phyloP scores from a whole-genome alignment of 2,329 filamentous ascomycete species.

The Torrubiellomyces zombiae region DNA sequence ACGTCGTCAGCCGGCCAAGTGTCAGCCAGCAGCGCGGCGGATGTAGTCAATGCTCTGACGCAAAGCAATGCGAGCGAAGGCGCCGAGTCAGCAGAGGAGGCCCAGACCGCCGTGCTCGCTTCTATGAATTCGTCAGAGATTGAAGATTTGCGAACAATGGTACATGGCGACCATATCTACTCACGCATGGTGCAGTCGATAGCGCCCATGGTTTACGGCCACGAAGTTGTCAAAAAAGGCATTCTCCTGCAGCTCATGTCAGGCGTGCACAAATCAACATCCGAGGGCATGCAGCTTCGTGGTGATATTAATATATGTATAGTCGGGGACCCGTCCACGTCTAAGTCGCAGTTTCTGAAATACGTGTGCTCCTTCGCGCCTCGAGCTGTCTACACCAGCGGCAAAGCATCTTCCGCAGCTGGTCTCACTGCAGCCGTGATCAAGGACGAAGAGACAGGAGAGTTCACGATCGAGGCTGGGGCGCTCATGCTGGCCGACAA shows the following conservation, averaged over 20 bases:
- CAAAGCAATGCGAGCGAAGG: conserved; percentile 42
- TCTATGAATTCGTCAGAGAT: conserved; percentile 80
- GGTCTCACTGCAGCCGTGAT: conserved; percentile 94
- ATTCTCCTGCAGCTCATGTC: conserved; percentile 86
- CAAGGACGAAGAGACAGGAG: conserved; percentile 95
- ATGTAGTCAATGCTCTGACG: conserved; percentile 73
- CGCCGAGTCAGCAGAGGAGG: conserved; percentile 60
- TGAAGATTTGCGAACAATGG: conserved; percentile 79
- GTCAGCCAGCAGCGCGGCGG: conserved; percentile 45
- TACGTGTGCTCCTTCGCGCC: conserved; percentile 97
- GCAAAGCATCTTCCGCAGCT: conserved; percentile 91
- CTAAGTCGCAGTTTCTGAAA: conserved; percentile 95
- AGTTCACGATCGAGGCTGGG: conserved; percentile 96
- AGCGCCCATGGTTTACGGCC: conserved; percentile 92
- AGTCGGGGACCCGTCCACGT: conserved; percentile 90
- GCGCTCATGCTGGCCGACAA: conserved; percentile 95
- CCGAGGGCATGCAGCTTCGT: conserved; percentile 88
- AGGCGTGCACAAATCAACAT: conserved; percentile 82
- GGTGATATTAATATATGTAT: conserved; percentile 99
- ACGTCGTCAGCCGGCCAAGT: conserved; percentile 63
- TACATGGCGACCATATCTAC: conserved; percentile 92
- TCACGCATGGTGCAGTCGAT: conserved; percentile 82
- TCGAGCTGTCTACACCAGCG: conserved; percentile 90
- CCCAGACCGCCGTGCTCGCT: conserved; percentile 72
- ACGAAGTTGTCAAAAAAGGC: conserved; percentile 95